Evolutionary conservation across 2,329 filamentous ascomycete species (phyloP).

Genomic region (Pseudogymnoascus verrucosus): DNA sequence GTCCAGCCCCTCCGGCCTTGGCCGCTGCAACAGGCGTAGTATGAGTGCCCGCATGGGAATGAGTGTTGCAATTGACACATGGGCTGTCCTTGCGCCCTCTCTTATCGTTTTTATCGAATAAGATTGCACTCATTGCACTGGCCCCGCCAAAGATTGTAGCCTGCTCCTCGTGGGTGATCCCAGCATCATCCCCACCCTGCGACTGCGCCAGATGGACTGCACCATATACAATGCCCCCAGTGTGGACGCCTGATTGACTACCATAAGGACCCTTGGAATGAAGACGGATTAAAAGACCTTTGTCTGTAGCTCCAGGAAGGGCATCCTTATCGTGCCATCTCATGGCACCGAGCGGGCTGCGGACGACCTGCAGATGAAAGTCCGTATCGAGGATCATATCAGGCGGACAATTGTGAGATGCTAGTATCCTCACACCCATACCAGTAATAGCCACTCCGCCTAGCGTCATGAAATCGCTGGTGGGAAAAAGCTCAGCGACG

Average conservation of each 20-base stretch:
- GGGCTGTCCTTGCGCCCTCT: not conserved
- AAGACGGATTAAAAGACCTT: not conserved
- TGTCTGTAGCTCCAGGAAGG: not conserved
- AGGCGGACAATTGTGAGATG: not conserved
- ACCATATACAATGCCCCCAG: not conserved
- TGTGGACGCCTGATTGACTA: not conserved
- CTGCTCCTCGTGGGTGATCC: not conserved
- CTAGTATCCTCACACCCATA: not conserved
- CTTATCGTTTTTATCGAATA: not conserved
- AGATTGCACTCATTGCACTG: not conserved
- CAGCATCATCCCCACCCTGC: not conserved
- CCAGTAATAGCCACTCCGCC: not conserved
- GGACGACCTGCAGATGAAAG: not conserved
- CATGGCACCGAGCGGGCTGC: not conserved
- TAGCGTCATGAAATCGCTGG: not conserved
- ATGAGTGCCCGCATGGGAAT: not conserved
- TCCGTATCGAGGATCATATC: not conserved
- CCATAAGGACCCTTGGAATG: not conserved
- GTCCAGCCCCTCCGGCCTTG: not conserved
- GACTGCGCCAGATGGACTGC: not conserved
- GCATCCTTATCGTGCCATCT: not conserved
- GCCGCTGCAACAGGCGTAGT: not conserved
- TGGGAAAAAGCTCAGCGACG: not conserved
- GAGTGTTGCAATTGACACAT: not conserved
- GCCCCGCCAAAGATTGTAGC: not conserved